Conservation (phyloP, 2,329 filamentous ascomycete species). For the Fusarium tricinctum region DNA sequence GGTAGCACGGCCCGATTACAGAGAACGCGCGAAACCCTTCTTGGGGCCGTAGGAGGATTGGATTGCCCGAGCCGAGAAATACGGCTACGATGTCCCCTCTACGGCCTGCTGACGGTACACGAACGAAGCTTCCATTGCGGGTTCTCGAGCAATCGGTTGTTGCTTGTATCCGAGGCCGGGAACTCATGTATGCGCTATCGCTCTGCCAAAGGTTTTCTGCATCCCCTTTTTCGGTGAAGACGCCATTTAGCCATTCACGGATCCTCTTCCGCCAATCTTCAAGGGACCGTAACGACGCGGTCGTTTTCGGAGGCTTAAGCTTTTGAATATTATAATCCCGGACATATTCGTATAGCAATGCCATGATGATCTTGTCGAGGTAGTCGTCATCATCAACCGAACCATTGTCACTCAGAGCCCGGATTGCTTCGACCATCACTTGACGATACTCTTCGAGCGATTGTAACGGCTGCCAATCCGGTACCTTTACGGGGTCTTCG, state of each 20-base stretch:
- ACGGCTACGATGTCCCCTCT: not conserved
- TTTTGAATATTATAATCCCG: not conserved
- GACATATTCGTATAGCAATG: not conserved
- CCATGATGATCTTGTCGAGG: not conserved
- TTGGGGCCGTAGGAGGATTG: not conserved
- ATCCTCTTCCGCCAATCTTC: not conserved
- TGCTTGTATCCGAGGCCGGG: accelerated
- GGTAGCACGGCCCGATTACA: not conserved
- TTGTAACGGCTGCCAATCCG: no score
- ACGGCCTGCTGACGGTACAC: not conserved
- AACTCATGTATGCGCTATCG: not conserved
- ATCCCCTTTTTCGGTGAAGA: no score
- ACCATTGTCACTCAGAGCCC: not conserved
- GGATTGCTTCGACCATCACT: not conserved
- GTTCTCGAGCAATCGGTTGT: not conserved
- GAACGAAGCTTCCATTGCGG: not conserved
- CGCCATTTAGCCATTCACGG: not conserved
- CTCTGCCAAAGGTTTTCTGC: not conserved
- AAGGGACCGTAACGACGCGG: not conserved
- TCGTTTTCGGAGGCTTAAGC: accelerated
- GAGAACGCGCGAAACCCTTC: accelerated
- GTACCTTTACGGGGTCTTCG: not conserved
- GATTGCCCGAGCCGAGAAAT: not conserved
- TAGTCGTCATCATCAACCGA: not conserved
- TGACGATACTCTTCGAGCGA: not conserved